Evolutionary conservation across 2,329 filamentous ascomycete genomes (phyloP).

Genomic region (Incumbomyces lentus): DNA sequence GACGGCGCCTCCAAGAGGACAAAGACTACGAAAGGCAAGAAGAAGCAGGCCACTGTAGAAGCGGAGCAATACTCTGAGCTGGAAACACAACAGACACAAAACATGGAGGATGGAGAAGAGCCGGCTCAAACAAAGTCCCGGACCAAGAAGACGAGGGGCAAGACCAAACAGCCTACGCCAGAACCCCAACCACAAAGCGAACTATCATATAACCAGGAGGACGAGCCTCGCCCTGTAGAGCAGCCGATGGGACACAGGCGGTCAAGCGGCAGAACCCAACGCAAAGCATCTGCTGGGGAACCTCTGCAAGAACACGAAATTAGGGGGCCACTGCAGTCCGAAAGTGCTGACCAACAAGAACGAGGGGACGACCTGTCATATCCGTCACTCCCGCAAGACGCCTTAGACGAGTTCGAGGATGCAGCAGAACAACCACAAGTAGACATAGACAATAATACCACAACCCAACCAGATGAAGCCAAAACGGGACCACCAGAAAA

Average conservation of each 20-base stretch:
- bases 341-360: not conserved
- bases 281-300: no score
- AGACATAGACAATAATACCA: not conserved
- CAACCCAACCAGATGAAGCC: not conserved
- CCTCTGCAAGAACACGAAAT: no score
- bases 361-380: not conserved
- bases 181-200: slow-evolving; percentile 23
- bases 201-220: not conserved
- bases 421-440: slow-evolving; percentile 1
- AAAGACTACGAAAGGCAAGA: slow-evolving; percentile 20
- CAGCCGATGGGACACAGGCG: no score
- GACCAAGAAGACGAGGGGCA: slow-evolving; percentile 18
- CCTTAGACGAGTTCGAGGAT: not conserved
- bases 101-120: slow-evolving; percentile 54
- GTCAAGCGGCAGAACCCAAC: no score
- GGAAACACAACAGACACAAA: slow-evolving; percentile 10
- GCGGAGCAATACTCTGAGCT: slow-evolving; percentile 26
- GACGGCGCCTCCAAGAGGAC: slow-evolving; percentile 26
- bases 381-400: not conserved
- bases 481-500: slow-evolving; percentile 2
- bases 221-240: no score
- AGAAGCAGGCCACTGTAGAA: slow-evolving; percentile 22
- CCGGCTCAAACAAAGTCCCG: not conserved
- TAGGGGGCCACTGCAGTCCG: not conserved
- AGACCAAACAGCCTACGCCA: slow-evolving; percentile 15